Base-by-base conservation (phyloP, 441 rosid species). In the Croton setiger region DNA sequence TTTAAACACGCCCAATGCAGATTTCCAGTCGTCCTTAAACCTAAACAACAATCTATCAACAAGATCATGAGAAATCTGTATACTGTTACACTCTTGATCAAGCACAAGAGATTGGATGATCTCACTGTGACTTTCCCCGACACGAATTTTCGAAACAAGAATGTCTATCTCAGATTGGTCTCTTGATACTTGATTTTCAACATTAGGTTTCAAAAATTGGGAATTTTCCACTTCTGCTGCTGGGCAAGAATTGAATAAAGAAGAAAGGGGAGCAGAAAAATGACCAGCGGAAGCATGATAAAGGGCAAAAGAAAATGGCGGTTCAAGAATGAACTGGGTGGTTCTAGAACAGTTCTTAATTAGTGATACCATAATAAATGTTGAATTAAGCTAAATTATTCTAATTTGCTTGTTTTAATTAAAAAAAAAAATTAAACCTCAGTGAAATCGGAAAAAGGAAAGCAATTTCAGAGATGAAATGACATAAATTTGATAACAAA, bases 1-100 rank as follows among this genome's bases (percentile, higher is more conserved):
- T 78, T 75, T 82, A 72, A 91, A 83, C 27, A 84, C 80, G 49
- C 88, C 96, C 70, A 87, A 57, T 0, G 97, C 90, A 23, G 93
- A 87, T 82, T 77, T 91, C 97, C 97, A 91, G 64, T 90, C 94
- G 70, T 91, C 90, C 82, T 82, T 82, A 77, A 87, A 93, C 71
- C 88, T 79, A 37, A 68, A 71, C 15, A 93, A 87, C 76, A 93
- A 69, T 79, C 78, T 75, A 63, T 76, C 66, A 70, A 89, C 86
- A 57, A 93, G 80, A 33, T 48, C 68, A 18, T 72, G 80, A 55
- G 93, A 85, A 66, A 86, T 73, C 55, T 67, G 79, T n/a, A 89
- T 48, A 44, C 53, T 64, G 51, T 74, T 70, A 69, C 90, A 87
- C 20, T 7, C 58, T 45, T 66, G 49, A 66, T 88, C 91, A 60